Percentiles rank a stretch among this genome's conserved stretches.
Conservation (phyloP, 306 rosid species). For the Neltuma alba region DNA sequence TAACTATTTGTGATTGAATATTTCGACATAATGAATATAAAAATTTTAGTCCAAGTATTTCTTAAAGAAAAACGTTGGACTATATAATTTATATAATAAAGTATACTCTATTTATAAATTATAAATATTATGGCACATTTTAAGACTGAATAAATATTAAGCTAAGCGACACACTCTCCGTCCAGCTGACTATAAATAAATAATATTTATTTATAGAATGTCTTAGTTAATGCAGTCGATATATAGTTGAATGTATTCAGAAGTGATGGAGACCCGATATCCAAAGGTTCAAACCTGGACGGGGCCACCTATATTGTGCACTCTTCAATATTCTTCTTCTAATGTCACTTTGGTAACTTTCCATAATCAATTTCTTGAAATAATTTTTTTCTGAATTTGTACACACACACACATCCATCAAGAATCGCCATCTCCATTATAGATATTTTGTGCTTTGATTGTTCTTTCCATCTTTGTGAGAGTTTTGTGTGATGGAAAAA, state of each 20-base stretch:
- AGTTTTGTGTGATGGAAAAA: neutral
- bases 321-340: neutral
- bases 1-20: too few relatives aligned
- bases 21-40: too few relatives aligned
- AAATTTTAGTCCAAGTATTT: too few relatives aligned
- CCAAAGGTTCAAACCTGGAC: neutral
- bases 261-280: neutral
- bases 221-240: too few relatives aligned
- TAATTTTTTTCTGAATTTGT: neutral
- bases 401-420: neutral
- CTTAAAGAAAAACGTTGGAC: too few relatives aligned
- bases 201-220: neutral
- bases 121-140: too few relatives aligned
- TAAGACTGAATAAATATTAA: too few relatives aligned
- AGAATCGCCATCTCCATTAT: neutral
- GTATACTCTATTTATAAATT: too few relatives aligned
- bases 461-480: neutral
- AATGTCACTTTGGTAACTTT: neutral
- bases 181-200: too few relatives aligned
- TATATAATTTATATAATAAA: too few relatives aligned
- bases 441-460: neutral
- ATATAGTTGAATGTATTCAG: too few relatives aligned
- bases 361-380: neutral
- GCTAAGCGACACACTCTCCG: too few relatives aligned
- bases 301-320: neutral